Conservation (phyloP, 2,329 filamentous ascomycete species). For the Alternaria sp. region DNA sequence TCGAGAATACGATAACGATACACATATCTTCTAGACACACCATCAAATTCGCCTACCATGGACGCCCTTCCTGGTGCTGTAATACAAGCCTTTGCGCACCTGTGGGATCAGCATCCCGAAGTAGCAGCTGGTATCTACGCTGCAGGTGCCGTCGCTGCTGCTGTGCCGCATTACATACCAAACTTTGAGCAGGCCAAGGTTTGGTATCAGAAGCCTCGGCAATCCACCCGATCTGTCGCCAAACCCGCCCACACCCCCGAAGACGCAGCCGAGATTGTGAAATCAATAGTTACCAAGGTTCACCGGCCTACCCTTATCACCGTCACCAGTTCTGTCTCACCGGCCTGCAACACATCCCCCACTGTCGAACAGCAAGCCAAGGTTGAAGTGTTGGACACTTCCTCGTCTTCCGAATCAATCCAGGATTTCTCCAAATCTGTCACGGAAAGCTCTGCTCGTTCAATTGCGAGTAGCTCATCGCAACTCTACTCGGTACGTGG, state of each 20-base stretch:
- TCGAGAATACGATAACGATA: background rate
- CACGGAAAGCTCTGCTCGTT: background rate
- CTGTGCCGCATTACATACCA: background rate
- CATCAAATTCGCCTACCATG: background rate
- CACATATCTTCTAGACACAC: background rate
- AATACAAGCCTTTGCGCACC: background rate
- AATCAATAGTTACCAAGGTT: background rate
- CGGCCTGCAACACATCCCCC: background rate
- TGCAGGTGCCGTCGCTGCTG: background rate
- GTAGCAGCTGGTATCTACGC: background rate
- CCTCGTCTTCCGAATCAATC: background rate
- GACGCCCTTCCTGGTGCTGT: background rate
- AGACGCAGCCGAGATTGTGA: background rate
- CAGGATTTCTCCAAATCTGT: background rate
- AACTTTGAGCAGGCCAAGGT: background rate
- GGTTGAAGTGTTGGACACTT: background rate
- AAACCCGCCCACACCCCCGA: background rate
- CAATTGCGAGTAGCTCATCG: background rate
- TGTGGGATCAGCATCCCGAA: background rate
- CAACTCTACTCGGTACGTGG: background rate
- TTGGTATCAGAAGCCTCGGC: background rate
- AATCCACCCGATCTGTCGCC: too few relatives aligned
- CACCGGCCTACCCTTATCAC: rapidly evolving
- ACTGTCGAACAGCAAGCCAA: background rate
- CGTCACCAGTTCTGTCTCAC: background rate